phyloP scores from a whole-genome alignment of 164 flowering plant genomes.

The Berberis thunbergii region DNA sequence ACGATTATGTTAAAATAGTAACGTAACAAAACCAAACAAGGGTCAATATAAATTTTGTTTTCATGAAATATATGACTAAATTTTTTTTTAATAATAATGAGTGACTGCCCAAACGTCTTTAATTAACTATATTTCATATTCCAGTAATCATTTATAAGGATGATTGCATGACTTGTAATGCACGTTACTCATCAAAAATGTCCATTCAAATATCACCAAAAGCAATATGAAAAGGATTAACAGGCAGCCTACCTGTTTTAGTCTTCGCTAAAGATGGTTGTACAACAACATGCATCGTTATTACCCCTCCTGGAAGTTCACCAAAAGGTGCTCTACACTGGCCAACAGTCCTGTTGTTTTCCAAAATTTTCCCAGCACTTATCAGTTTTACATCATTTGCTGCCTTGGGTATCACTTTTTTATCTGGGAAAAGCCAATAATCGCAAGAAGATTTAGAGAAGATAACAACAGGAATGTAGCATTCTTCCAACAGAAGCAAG shows the following conservation, averaged over 20 bases:
- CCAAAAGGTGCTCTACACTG: constrained; percentile 36
- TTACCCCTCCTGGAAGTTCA: constrained; percentile 32
- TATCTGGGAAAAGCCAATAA: constrained; percentile 15
- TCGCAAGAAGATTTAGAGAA: background rate
- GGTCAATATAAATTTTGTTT: no score
- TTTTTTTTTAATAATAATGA: no score
- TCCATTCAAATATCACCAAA: background rate
- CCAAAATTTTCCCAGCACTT: constrained; percentile 38
- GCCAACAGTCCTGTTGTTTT: constrained; percentile 35
- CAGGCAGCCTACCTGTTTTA: constrained; percentile 22
- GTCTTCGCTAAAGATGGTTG: constrained; percentile 32
- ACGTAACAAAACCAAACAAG: no score
- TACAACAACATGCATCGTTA: constrained; percentile 47
- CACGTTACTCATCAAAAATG: background rate
- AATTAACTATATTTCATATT: no score
- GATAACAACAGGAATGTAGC: background rate
- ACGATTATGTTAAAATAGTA: no score
- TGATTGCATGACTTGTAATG: background rate
- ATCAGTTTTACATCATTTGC: constrained; percentile 39
- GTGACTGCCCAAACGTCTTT: no score
- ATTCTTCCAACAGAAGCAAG: no score
- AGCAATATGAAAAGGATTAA: background rate
- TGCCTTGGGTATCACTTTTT: constrained; percentile 29
- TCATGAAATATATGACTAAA: no score
- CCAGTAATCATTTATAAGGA: no score